Percentiles rank a stretch among this genome's conserved stretches.
Evolutionary conservation across 768 basidiomycete species (phyloP).

Genomic region (Termitomyces heimii): DNA sequence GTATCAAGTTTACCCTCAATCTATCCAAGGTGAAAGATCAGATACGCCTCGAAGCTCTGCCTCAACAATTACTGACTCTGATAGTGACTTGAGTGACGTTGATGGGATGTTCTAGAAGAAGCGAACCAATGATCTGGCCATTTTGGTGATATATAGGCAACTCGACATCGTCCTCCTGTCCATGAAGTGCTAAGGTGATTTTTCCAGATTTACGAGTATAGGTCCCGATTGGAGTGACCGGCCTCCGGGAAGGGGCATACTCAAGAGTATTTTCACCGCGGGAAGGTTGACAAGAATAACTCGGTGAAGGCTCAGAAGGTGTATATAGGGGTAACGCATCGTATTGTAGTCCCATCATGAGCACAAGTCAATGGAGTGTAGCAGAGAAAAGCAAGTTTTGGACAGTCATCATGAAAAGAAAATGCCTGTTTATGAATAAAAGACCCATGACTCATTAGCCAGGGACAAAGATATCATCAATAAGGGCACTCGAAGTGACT

Average conservation of each 20-base stretch:
- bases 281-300: slow-evolving; percentile 50
- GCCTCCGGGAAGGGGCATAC: slow-evolving; percentile 30
- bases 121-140: slow-evolving; percentile 32
- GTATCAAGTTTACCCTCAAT: slow-evolving; percentile 36
- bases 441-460: background rate
- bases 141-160: slow-evolving; percentile 42
- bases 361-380: background rate
- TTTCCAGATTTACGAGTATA: slow-evolving; percentile 34
- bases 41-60: background rate
- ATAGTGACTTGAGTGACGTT: slow-evolving; percentile 36
- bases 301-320: slow-evolving; percentile 46
- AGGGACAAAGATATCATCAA: background rate
- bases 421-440: background rate
- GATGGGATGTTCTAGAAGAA: slow-evolving; percentile 33
- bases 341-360: slow-evolving; percentile 2
- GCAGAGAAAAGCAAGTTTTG: background rate
- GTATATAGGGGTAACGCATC: slow-evolving; percentile 43
- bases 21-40: slow-evolving; percentile 19
- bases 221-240: slow-evolving; percentile 28
- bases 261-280: slow-evolving; percentile 49
- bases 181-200: slow-evolving; percentile 36
- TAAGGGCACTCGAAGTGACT: background rate
- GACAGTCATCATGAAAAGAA: background rate
- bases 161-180: slow-evolving; percentile 34
- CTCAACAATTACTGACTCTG: slow-evolving; percentile 29